These are phyloP conservation scores for Yamadazyma aaseri DNA, from an alignment of 1,139 yeast species.

Conservation along the genomic window DNA sequence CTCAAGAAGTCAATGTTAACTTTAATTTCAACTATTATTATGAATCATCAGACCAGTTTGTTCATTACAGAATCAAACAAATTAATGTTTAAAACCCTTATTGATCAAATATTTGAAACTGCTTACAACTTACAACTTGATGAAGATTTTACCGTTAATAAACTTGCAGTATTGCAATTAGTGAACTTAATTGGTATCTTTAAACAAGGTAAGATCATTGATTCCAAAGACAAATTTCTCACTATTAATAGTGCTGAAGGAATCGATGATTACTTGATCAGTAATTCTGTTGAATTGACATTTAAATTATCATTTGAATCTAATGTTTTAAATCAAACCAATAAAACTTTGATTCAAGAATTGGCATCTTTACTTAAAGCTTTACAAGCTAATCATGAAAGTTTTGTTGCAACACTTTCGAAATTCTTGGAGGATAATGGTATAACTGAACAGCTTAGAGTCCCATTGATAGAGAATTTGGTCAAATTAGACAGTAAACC, in stretches of 20 bases:
- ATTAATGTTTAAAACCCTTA: conserved; percentile 57
- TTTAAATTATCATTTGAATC: conserved; percentile 81
- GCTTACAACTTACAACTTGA: conserved; percentile 44
- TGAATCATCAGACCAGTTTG: conserved; percentile 78
- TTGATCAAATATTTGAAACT: conserved; percentile 65
- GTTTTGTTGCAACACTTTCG: conserved; percentile 50
- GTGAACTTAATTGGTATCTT: conserved; percentile 64
- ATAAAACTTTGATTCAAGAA: conserved; percentile 72
- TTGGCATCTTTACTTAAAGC: conserved; percentile 68
- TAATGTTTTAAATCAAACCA: conserved; percentile 64
- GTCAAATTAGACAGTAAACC: conserved; percentile 54
- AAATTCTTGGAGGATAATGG: conserved; percentile 61
- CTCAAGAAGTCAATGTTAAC: conserved; percentile 71
- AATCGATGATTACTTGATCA: conserved; percentile 65
- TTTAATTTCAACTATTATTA: conserved; percentile 64
- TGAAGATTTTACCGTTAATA: conserved; percentile 33
- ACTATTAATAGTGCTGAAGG: conserved; percentile 57
- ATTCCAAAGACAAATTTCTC: conserved; percentile 52
- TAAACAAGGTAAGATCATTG: conserved; percentile 55
- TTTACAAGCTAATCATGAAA: conserved; percentile 45
- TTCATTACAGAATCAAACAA: conserved; percentile 69
- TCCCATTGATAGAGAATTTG: conserved; percentile 57
- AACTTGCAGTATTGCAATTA: conserved; percentile 68
- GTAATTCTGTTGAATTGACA: conserved; percentile 63
- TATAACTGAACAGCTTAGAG: conserved; percentile 52